Percentiles rank a stretch among this genome's conserved stretches.
Evolutionary conservation across 208 protist species (phyloP).

Genomic region (Trypanosoma melophagium): DNA sequence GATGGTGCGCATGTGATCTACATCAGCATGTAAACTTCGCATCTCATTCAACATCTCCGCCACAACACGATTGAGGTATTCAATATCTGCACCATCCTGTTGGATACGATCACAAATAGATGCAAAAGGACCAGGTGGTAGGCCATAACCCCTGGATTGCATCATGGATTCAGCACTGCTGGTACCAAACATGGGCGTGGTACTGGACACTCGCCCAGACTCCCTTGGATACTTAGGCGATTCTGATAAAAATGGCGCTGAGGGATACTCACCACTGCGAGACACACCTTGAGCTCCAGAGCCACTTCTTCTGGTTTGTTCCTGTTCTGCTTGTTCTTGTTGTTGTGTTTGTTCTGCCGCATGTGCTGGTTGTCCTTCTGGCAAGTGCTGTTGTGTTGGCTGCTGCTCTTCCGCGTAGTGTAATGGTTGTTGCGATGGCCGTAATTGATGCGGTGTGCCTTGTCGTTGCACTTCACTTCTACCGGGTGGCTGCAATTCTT

Average conservation of each 20-base stretch:
- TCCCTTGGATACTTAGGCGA: neutral
- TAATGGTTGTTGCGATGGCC: neutral
- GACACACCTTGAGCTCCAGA: neutral
- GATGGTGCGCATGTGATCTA: conserved; percentile 58
- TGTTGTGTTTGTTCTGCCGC: neutral
- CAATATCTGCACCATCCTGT: conserved; percentile 74
- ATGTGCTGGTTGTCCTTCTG: neutral
- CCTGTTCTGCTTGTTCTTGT: neutral
- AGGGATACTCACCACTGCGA: neutral
- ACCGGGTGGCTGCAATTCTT: neutral
- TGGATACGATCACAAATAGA: conserved; percentile 57
- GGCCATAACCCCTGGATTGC: neutral
- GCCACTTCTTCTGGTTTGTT: neutral
- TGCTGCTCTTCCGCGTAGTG: neutral
- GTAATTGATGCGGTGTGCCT: neutral
- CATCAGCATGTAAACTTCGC: conserved; percentile 71
- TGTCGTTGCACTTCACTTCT: neutral
- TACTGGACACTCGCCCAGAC: neutral
- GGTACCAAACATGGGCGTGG: neutral
- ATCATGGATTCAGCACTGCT: neutral
- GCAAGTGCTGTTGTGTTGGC: too few species aligned
- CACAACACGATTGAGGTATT: conserved; percentile 87
- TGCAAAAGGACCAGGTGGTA: neutral
- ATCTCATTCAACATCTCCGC: conserved; percentile 87
- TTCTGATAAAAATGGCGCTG: neutral